Conservation (phyloP, 2,329 filamentous ascomycete genomes). For the Fusarium napiforme region DNA sequence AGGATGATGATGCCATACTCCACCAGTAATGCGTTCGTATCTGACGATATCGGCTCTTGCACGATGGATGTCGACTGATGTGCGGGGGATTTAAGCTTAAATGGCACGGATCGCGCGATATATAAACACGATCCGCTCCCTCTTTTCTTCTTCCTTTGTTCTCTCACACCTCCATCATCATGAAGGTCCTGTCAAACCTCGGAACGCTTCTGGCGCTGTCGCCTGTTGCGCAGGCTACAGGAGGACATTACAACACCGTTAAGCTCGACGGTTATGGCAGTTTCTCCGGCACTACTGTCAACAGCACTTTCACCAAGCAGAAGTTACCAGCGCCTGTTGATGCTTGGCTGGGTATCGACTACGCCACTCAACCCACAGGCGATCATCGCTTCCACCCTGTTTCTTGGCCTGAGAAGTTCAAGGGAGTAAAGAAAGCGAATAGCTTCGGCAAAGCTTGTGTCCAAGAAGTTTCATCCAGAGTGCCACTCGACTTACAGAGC, state of each 20-base stretch:
- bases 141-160: rapidly evolving
- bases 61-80: neutral
- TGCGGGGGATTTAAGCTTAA: neutral
- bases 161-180: neutral
- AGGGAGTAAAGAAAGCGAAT: slow-evolving; percentile 52
- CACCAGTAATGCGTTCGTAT: neutral
- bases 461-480: slow-evolving; percentile 47
- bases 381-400: slow-evolving; percentile 54
- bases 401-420: slow-evolving; percentile 54
- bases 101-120: neutral
- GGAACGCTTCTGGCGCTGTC: slow-evolving; percentile 24
- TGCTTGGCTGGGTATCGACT: slow-evolving; percentile 61
- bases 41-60: neutral
- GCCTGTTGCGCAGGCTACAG: slow-evolving; percentile 8
- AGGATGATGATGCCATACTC: slow-evolving; percentile 17
- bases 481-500: slow-evolving; percentile 40
- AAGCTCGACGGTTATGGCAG: slow-evolving; percentile 34
- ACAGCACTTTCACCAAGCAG: slow-evolving; percentile 27
- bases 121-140: neutral
- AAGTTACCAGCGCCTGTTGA: slow-evolving; percentile 48
- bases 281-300: slow-evolving; percentile 35
- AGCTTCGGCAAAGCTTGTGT: slow-evolving; percentile 56
- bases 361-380: slow-evolving; percentile 55
- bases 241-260: slow-evolving; percentile 15
- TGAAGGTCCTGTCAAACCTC: slow-evolving; percentile 30